Conservation (phyloP, 257 asterid species). For the Scutellaria minor region DNA sequence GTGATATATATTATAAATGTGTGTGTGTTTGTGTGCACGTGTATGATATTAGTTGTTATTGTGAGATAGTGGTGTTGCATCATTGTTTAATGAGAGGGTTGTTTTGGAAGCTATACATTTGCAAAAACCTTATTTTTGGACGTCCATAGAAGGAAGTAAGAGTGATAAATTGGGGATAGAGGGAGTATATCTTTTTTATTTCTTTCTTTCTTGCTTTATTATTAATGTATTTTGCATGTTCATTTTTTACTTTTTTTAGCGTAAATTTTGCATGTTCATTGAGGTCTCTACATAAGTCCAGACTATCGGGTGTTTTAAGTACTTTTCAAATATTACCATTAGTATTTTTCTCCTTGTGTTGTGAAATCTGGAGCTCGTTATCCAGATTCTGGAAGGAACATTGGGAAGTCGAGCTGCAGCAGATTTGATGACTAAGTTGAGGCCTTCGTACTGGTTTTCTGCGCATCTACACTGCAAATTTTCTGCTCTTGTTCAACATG, state of each 20-base stretch:
- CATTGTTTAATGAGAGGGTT: slow-evolving; percentile 15
- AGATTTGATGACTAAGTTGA: slow-evolving; percentile 77
- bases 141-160: not conserved
- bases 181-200: not conserved
- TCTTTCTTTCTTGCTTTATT: no score
- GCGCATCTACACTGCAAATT: slow-evolving; percentile 98
- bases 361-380: slow-evolving; percentile 31
- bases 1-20: no score
- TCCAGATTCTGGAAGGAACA: slow-evolving; percentile 73
- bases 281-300: not conserved
- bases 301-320: not conserved
- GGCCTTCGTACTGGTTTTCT: slow-evolving; percentile 87
- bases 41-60: not conserved
- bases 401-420: slow-evolving; percentile 92
- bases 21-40: not conserved
- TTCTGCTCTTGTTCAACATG: slow-evolving; percentile 91
- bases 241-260: not conserved
- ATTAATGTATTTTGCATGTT: slow-evolving; percentile 11
- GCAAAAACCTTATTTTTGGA: not conserved
- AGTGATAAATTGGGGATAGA: not conserved
- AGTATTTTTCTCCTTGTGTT: slow-evolving; percentile 13
- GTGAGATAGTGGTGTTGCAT: not conserved
- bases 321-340: not conserved
- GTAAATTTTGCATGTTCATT: slow-evolving; percentile 8
- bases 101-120: not conserved